These are phyloP conservation scores for Hypholoma fasciculare DNA, from an alignment of 768 basidiomycete species.

Conservation along the genomic window DNA sequence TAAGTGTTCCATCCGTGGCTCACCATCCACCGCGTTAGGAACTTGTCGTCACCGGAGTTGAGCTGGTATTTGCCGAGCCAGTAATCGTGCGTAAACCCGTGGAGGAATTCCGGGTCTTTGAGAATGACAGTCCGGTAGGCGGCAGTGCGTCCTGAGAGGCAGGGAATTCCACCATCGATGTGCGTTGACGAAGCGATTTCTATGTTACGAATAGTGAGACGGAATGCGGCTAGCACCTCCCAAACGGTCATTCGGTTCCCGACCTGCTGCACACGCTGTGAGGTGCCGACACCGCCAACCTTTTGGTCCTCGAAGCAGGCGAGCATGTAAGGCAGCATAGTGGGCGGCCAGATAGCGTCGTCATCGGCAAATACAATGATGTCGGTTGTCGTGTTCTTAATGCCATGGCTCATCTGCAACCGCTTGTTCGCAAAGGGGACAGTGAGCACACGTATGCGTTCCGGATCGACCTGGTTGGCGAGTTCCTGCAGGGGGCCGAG, in stretches of 20 bases:
- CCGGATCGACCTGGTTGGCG: slow-evolving; percentile 83
- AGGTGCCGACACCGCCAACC: slow-evolving; percentile 90
- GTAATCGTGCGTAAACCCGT: slow-evolving; percentile 92
- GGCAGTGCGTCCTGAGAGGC: slow-evolving; percentile 90
- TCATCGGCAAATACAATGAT: slow-evolving; percentile 96
- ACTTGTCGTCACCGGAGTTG: slow-evolving; percentile 94
- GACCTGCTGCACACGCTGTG: slow-evolving; percentile 82
- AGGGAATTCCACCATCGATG: slow-evolving; percentile 91
- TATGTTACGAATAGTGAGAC: slow-evolving; percentile 91
- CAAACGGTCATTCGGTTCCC: slow-evolving; percentile 85
- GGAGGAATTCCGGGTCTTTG: slow-evolving; percentile 91
- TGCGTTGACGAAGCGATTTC: slow-evolving; percentile 89
- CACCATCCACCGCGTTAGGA: slow-evolving; percentile 95
- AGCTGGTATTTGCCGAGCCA: slow-evolving; percentile 95
- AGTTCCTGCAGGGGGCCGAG: slow-evolving; percentile 85
- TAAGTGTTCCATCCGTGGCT: slow-evolving; percentile 95
- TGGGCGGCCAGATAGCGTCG: slow-evolving; percentile 95
- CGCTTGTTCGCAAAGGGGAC: slow-evolving; percentile 95
- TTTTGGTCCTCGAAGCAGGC: slow-evolving; percentile 96
- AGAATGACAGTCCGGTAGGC: slow-evolving; percentile 93
- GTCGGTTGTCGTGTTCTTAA: slow-evolving; percentile 86
- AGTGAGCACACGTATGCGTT: slow-evolving; percentile 82
- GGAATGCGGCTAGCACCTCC: slow-evolving; percentile 94
- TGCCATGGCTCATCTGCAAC: slow-evolving; percentile 91
- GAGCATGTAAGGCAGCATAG: slow-evolving; percentile 83